A percentile compares a stretch with the other conserved stretches of the same genome.
These are phyloP conservation scores for Kodamaea laetipori DNA, from an alignment of 805 yeast species.

Conservation along the genomic window DNA sequence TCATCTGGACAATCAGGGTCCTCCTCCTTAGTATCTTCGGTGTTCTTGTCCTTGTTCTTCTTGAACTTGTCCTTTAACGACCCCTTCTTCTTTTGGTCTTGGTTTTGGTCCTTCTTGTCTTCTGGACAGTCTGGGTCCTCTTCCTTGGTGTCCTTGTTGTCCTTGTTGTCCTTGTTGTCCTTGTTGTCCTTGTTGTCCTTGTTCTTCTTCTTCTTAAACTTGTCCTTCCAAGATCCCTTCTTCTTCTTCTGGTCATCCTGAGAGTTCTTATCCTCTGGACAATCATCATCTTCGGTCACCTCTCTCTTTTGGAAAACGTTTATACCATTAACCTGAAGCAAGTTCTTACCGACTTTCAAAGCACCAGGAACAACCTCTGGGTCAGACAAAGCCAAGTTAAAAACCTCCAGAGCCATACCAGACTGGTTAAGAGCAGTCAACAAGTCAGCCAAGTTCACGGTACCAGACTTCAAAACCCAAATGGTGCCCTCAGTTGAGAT, in stretches of 20 bases:
- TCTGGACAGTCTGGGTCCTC: background rate
- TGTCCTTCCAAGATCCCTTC: conserved; percentile 3
- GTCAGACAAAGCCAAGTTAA: conserved; percentile 25
- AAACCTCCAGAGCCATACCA: conserved; percentile 25
- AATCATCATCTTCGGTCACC: background rate
- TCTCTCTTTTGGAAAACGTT: conserved; percentile 16
- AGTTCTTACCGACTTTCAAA: conserved; percentile 24
- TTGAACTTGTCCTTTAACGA: conserved; percentile 2
- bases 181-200: background rate
- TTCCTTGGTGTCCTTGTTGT: conserved; percentile 2
- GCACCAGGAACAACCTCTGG: conserved; percentile 29
- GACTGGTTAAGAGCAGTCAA: conserved; percentile 29
- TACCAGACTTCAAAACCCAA: conserved; percentile 20
- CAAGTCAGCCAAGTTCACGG: conserved; percentile 26
- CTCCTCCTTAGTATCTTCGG: no score
- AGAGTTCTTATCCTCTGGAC: background rate
- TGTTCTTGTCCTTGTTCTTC: conserved; percentile 2
- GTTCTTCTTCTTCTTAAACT: conserved; percentile 2
- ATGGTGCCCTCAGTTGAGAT: conserved; percentile 24
- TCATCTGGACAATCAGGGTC: no score
- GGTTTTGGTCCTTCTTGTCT: background rate
- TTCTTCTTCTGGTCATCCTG: background rate
- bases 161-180: background rate
- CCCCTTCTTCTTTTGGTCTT: background rate
- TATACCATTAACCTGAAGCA: conserved; percentile 23